Evolutionary conservation across 2,329 filamentous ascomycete genomes (phyloP).

Genomic region (Calonectria montana): DNA sequence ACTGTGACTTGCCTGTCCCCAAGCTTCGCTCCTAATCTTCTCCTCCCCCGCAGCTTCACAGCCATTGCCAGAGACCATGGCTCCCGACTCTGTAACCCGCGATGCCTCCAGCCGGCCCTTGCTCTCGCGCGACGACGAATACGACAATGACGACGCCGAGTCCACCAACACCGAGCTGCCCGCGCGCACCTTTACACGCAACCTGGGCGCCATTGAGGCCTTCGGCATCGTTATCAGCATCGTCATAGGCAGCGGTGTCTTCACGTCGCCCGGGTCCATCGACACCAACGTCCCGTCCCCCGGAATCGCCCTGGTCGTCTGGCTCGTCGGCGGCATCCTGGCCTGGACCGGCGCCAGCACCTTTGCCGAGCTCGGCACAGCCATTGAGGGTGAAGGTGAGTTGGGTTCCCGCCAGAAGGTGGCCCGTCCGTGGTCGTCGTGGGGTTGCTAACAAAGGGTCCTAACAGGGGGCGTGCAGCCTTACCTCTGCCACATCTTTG

Average conservation of each 20-base stretch:
- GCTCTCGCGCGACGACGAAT: slow-evolving; percentile 17
- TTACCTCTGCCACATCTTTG: slow-evolving; percentile 70
- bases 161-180: slow-evolving; percentile 2
- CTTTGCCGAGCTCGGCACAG: slow-evolving; percentile 72
- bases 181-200: slow-evolving; percentile 51
- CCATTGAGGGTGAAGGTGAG: slow-evolving; percentile 69
- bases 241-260: slow-evolving; percentile 73
- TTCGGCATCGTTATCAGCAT: slow-evolving; percentile 73
- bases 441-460: slow-evolving; percentile 2
- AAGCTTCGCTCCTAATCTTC: not conserved
- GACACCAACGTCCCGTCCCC: slow-evolving; percentile 73
- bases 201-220: slow-evolving; percentile 59
- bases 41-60: not conserved
- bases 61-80: slow-evolving; percentile 12
- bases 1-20: too few relatives aligned
- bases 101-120: slow-evolving; percentile 29
- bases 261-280: slow-evolving; percentile 72
- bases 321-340: slow-evolving; percentile 70
- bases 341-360: slow-evolving; percentile 74
- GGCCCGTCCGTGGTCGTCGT: not conserved
- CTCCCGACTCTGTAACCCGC: slow-evolving; percentile 21
- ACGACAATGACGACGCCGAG: slow-evolving; percentile 9
- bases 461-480: slow-evolving; percentile 68
- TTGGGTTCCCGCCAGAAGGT: not conserved
- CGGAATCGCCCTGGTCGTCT: slow-evolving; percentile 66